Evolutionary conservation across 441 rosid species (phyloP).

Genomic region (Dalechampia spathulata): DNA sequence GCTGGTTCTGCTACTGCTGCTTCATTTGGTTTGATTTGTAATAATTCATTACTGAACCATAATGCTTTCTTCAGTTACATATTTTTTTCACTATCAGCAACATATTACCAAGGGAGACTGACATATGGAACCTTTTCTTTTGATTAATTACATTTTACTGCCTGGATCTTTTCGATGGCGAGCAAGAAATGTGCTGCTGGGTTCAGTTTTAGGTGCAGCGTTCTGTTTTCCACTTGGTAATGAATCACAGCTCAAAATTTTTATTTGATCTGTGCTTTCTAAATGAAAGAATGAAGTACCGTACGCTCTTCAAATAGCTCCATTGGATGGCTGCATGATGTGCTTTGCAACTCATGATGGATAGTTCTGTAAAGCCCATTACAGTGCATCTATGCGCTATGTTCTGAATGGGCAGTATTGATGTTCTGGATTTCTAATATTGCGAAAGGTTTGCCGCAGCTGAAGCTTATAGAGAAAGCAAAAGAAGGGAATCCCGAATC

Average conservation of each 20-base stretch:
- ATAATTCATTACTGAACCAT: slow-evolving; percentile 11
- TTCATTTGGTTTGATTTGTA: slow-evolving; percentile 74
- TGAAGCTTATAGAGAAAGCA: slow-evolving; percentile 85
- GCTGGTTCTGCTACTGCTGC: slow-evolving; percentile 99
- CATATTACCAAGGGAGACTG: background rate
- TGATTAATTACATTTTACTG: slow-evolving; percentile 35
- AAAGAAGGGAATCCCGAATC: slow-evolving; percentile 44
- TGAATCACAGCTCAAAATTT: slow-evolving; percentile 5
- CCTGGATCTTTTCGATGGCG: slow-evolving; percentile 93
- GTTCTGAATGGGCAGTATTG: too few species aligned
- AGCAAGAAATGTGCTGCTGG: slow-evolving; percentile 72
- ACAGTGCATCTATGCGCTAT: too few species aligned
- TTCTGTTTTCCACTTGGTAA: slow-evolving; percentile 86
- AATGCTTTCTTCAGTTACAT: background rate
- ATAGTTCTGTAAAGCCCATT: too few species aligned
- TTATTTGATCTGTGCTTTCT: background rate
- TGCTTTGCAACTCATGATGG: too few species aligned
- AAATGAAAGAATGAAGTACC: background rate
- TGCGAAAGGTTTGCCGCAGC: slow-evolving; percentile 69
- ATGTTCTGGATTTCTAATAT: too few species aligned
- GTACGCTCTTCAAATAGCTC: background rate
- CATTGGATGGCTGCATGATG: too few species aligned
- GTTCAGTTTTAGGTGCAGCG: slow-evolving; percentile 80
- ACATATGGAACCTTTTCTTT: background rate
- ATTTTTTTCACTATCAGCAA: too few species aligned